Base-by-base conservation (phyloP, 139 green algal genomes). In the Micromonas pusilla region DNA sequence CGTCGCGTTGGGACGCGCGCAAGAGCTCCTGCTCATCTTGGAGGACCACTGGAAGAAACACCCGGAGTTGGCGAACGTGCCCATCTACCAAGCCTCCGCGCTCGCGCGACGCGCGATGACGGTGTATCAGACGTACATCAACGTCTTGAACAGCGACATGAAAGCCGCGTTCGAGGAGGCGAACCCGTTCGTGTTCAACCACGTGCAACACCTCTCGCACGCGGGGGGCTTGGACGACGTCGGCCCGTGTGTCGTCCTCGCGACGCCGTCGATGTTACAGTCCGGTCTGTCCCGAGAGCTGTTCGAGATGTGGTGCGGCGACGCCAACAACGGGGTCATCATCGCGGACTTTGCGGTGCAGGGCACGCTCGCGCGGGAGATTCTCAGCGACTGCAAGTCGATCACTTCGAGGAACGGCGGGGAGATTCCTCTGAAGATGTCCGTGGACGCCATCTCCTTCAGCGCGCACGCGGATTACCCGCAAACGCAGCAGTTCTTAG, bases 111-210 rank as follows among this genome's bases (percentile, higher is more conserved):
- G 76, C 26, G 86, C 63, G 57, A 86, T 89, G 83, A 65, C 54
- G 0, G 79, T 88, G 37, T 88, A 84, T 66, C 80, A 84, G 68
- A 96, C 95, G 21, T 99, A 98, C 84, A 95, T 98, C 37, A 96
- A 95, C 72, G 92, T 93, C 84, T 96, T 99, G 90, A 99, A 98
- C 82, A 90, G 94, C 6, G 89, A 92, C 82, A 98, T 99, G 78
- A 86, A 89, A 72, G 78, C 73, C 33, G 84, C 92, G 33, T 97
- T 94, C 75, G 83, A 92, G 37, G 86, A 91, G 36, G 75, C 73
- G 68, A 99, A 99, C 86, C 95, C 95, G 21, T 99, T 98, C 74
- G 75, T 89, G n/a, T 98, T 99, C 89, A 92, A 91, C 66, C 88
- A 97, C 84, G 89, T 99, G 21, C 84, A 87, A 26, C 87, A 94